Evolutionary conservation across 2,329 filamentous ascomycete species (phyloP).

Genomic region (Drechmeria coniospora): DNA sequence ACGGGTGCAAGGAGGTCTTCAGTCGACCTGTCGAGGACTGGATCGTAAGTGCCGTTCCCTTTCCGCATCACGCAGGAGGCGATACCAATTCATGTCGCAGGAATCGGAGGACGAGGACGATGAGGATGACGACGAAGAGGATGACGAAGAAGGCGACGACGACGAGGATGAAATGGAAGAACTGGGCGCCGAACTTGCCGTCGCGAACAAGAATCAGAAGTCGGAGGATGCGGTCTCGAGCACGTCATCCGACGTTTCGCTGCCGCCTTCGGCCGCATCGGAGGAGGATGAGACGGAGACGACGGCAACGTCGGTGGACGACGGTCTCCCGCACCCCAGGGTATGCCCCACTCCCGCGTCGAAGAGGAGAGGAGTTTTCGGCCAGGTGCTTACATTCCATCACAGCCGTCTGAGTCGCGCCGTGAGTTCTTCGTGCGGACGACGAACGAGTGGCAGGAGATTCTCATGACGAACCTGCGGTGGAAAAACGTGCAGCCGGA

Average conservation of each 20-base stretch:
- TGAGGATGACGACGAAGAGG: constrained; percentile 44
- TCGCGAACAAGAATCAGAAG: constrained; percentile 41
- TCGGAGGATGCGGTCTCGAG: constrained; percentile 30
- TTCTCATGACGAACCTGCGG: constrained; percentile 60
- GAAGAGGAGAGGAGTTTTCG: not conserved
- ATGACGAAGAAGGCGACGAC: constrained; percentile 40
- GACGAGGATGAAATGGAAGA: constrained; percentile 33
- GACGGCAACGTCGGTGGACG: constrained; percentile 42
- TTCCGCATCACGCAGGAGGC: not conserved
- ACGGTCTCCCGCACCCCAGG: constrained; percentile 57
- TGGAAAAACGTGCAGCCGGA: constrained; percentile 53
- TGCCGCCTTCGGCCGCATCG: constrained; percentile 12
- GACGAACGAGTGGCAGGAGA: constrained; percentile 77
- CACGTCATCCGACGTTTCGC: constrained; percentile 17
- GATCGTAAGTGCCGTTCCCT: constrained; percentile 50
- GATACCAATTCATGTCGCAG: constrained; percentile 17
- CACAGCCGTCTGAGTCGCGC: constrained; percentile 71
- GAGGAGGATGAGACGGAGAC: constrained; percentile 34
- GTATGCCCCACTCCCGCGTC: constrained; percentile 18
- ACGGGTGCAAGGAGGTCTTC: constrained; percentile 87
- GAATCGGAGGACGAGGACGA: constrained; percentile 45
- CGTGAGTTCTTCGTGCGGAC: constrained; percentile 87
- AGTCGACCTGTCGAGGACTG: constrained; percentile 72
- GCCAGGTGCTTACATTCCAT: not conserved
- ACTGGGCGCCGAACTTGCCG: constrained; percentile 29